phyloP scores from a whole-genome alignment of 495 filamentous ascomycete species.

The Tuber borchii region DNA sequence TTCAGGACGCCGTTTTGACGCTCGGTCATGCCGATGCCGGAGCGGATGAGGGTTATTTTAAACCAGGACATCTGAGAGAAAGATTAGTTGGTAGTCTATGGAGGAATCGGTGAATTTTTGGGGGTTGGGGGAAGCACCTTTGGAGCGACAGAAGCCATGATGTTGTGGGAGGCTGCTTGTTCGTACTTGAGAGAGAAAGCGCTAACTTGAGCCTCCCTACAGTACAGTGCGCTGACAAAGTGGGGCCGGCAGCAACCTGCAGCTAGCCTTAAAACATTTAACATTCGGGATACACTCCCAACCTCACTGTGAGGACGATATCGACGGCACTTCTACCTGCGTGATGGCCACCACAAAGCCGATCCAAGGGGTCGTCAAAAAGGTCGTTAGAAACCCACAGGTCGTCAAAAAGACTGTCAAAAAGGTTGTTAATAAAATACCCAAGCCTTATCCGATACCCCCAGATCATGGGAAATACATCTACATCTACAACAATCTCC shows the following conservation, averaged over 20 bases:
- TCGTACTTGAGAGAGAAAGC: neutral
- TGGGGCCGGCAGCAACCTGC: neutral
- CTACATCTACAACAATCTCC: constrained; percentile 74
- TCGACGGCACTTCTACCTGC: neutral
- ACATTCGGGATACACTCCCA: neutral
- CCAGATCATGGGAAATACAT: constrained; percentile 61
- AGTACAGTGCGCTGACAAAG: neutral
- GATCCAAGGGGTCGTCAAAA: neutral
- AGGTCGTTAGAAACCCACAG: neutral
- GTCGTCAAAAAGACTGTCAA: neutral
- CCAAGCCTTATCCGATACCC: constrained; percentile 14
- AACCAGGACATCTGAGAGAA: constrained; percentile 69
- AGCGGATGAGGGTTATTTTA: constrained; percentile 88
- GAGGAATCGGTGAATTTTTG: neutral
- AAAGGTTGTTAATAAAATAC: neutral
- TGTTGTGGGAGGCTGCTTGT: neutral
- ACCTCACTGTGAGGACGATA: neutral
- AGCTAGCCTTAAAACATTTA: neutral
- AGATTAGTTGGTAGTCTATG: neutral
- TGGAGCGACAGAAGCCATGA: neutral
- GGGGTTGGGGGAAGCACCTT: neutral
- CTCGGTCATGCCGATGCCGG: constrained; percentile 82
- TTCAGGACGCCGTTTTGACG: constrained; percentile 75
- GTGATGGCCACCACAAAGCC: neutral
- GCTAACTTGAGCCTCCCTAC: neutral